Base-by-base conservation (phyloP, 169 alveolate species). In the Fabrea salina region DNA sequence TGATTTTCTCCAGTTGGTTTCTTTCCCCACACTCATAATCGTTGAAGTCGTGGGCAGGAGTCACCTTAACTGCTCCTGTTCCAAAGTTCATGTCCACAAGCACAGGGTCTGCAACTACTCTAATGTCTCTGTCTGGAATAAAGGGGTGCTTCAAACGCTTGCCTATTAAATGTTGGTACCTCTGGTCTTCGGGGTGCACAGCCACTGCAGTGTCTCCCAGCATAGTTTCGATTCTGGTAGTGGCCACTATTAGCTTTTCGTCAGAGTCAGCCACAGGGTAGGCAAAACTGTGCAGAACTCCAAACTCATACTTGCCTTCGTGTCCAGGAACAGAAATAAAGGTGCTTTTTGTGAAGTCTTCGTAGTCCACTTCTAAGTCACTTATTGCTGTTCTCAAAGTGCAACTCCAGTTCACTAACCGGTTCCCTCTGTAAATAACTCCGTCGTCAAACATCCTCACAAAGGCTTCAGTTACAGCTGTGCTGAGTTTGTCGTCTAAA, bases 141-240 rank as follows among this genome's bases (percentile, higher is more conserved):
- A 98, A 98, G 19, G 99, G 99, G 91, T 99, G 99, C 32, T 93
- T 83, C 25, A 98, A 91, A 82, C 95, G 96, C 82, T 96, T 95
- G 19, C 99, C 99, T 39, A 98, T 92, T 76, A 98, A 83, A 83
- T 95, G 93, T 64, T 93, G 87, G 79, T 97, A 97, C 87, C 99
- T 92, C 33, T 83, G 91, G 79, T 99, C 99, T 57, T 96, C 95
- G n/a, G 99, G 99, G 82, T 98, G 98, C 8, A 99, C 99, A 1
- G 99, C 99, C n/a, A 99, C 99, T 0, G 99, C 99, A 4, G 96
- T 98, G 90, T 99, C 99, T 50, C 99, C 99, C 27, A 99, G 94
- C 99, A 99, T 99, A 39, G 99, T 99, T 92, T 99, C 99, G 30
- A 98, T 88, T 76, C 99, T 97, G n/a, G 99, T 98, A 16, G 99